Evolutionary conservation across 2,329 filamentous ascomycete genomes (phyloP).

Genomic region (Samsoniella hepiali): DNA sequence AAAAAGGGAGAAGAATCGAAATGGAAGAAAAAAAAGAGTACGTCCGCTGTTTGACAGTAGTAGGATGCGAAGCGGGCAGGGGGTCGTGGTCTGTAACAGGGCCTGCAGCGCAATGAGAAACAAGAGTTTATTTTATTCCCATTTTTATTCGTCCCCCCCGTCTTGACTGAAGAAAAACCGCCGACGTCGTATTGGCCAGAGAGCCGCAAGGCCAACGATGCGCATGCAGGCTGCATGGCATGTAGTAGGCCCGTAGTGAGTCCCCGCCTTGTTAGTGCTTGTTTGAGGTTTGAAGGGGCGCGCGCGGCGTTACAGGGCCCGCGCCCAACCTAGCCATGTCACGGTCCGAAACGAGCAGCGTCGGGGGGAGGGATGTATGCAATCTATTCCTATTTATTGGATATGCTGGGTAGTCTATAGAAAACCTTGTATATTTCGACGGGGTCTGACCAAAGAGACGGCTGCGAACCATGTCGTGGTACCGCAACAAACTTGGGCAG

Average conservation of each 20-base stretch:
- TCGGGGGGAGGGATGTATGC: not conserved
- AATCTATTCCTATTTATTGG: not conserved
- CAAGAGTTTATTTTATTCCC: not conserved
- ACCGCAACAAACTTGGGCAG: too few relatives aligned
- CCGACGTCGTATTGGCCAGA: not conserved
- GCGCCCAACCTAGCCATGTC: not conserved
- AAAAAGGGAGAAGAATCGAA: not conserved
- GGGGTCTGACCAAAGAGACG: not conserved
- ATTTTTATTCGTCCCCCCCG: not conserved
- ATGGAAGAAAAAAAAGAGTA: not conserved
- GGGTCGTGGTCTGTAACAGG: slow-evolving; percentile 1
- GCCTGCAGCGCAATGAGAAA: not conserved
- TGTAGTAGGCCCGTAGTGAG: not conserved
- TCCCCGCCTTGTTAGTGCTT: not conserved
- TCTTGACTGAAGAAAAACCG: not conserved
- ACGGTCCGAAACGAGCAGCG: slow-evolving; percentile 11
- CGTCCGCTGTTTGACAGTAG: not conserved
- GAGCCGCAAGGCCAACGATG: not conserved
- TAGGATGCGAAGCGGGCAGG: not conserved
- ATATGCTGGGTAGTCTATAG: too few relatives aligned
- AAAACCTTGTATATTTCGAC: too few relatives aligned
- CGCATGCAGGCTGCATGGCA: not conserved
- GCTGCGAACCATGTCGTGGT: not conserved
- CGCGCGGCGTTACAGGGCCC: slow-evolving; percentile 1
- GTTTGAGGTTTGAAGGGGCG: slow-evolving; percentile 8